Base-by-base conservation (phyloP, 1,284 basidiomycete genomes). In the Sporisorium exsertum region DNA sequence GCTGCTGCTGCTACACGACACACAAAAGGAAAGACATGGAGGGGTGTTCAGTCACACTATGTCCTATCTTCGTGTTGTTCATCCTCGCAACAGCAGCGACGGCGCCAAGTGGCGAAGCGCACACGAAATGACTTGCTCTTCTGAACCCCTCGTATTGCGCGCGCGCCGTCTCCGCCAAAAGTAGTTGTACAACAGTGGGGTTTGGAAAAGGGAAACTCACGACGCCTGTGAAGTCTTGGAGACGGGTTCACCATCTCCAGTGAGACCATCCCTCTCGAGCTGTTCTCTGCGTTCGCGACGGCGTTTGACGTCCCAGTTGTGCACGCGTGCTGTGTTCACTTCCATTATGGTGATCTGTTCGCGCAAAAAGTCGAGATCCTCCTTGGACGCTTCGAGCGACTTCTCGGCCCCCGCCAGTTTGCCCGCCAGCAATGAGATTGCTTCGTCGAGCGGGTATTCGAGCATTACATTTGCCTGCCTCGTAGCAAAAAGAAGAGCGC, bases 271-370 rank as follows among this genome's bases (percentile, higher is more conserved):
- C 2, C 57, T 29, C 45, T 77, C 71, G 26, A 71, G 67, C 67
- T 70, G 61, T 55, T 77, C 71, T 60, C 71, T 67, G 32, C 75
- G 59, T 59, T 92, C 91, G 83, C 93, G 88, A 81, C 94, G 88
- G 72, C 92, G 88, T 84, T 93, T 94, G 49, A 96, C 94, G 84
- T 96, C 94, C 92, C 93, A 95, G 84, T 99, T 99, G 86, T 97
- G 97, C 59, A 97, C 92, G 40, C 96, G 89, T 9, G 96, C 96
- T 27, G 94, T 96, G 86, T 98, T 98, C 69, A 99, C 96, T 85
- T 99, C 95, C 93, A 97, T 97, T 16, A 97, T 91, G 5, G 96
- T 99, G 58, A 96, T 90, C 86, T 99, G 96, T 84, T 99, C 96
- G 60, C 95, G 89, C 69, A 99, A 87, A 85, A 94, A 99, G 82